Percentiles rank a stretch among this genome's conserved stretches.
Conservation (phyloP, 2,329 filamentous ascomycete species). For the Apiospora kogelbergensis region DNA sequence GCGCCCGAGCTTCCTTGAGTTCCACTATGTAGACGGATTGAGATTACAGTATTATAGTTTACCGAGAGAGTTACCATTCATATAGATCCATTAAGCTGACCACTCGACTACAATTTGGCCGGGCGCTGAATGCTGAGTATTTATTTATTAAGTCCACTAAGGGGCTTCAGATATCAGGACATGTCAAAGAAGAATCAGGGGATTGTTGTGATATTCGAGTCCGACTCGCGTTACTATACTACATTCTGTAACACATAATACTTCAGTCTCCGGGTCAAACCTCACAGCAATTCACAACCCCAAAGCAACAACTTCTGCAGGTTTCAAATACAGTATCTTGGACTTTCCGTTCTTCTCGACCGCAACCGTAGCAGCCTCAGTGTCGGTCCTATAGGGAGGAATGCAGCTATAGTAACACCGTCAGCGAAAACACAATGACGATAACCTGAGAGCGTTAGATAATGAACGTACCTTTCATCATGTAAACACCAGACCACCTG, state of each 20-base stretch:
- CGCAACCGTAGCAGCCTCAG: not conserved
- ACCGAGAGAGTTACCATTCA: no score
- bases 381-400: slow-evolving; percentile 8
- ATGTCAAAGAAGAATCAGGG: no score
- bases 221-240: no score
- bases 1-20: slow-evolving; percentile 7
- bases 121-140: no score
- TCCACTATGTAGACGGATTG: not conserved
- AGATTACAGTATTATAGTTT: not conserved
- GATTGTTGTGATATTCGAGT: no score
- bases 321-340: not conserved
- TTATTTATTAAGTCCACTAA: no score
- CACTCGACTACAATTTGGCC: no score
- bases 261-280: not conserved
- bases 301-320: not conserved
- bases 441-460: not conserved
- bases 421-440: not conserved
- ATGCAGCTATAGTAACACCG: not conserved
- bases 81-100: no score
- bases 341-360: not conserved
- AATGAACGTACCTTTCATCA: slow-evolving; percentile 2
- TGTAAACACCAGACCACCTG: slow-evolving; percentile 9
- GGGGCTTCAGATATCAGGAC: no score
- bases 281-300: not conserved
- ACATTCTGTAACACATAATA: no score